These are phyloP conservation scores for Eragrostis tef DNA, from an alignment of 202 grass and related monocot genomes.

Conservation along the genomic window DNA sequence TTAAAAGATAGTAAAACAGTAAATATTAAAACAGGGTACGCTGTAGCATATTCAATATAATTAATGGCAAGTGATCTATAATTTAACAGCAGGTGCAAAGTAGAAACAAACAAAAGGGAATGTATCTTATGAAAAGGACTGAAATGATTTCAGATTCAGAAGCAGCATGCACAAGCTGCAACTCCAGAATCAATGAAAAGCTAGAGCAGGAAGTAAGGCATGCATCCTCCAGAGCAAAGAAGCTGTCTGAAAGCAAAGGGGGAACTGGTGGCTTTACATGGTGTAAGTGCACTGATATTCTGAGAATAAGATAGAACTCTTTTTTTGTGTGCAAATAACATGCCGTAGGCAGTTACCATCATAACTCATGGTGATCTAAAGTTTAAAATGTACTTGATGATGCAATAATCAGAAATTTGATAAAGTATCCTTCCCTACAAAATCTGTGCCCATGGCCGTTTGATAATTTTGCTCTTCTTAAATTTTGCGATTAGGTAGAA, in stretches of 20 bases:
- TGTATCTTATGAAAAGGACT: not conserved
- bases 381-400: not conserved
- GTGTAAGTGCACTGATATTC: not conserved
- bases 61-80: slow-evolving; percentile 7
- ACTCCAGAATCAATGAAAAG: not conserved
- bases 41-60: not conserved
- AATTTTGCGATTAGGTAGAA: not conserved
- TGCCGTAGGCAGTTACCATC: not conserved
- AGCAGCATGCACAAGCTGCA: slow-evolving; percentile 20
- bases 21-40: slow-evolving; percentile 3
- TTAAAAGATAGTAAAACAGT: too few species aligned
- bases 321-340: not conserved
- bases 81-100: not conserved
- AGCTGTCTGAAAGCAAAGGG: not conserved
- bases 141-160: not conserved
- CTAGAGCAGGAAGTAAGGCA: slow-evolving; percentile 3
- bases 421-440: not conserved
- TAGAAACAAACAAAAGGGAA: not conserved
- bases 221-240: not conserved
- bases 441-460: not conserved
- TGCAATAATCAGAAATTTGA: not conserved
- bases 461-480: not conserved
- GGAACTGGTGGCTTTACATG: not conserved
- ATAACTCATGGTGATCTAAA: not conserved
- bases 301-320: not conserved